phyloP scores from a whole-genome alignment of 2,329 filamentous ascomycete genomes.

The Penicillium capsulatum region DNA sequence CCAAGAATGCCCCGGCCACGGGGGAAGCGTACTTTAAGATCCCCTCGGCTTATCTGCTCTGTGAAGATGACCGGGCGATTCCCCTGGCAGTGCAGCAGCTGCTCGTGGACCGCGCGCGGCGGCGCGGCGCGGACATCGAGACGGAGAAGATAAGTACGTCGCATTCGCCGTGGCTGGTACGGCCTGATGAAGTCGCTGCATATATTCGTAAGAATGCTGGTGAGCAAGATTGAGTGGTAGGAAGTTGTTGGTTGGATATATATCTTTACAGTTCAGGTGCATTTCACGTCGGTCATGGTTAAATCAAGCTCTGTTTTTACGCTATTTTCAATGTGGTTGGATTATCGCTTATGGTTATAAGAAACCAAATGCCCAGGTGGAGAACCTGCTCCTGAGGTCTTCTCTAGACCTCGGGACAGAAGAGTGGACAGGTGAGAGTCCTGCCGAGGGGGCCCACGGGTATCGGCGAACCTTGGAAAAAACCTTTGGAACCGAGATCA shows the following conservation, averaged over 20 bases:
- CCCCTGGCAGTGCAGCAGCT: conserved; percentile 29
- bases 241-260: background rate
- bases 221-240: conserved; percentile 2
- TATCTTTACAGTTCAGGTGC: background rate
- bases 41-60: conserved; percentile 26
- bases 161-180: conserved; percentile 31
- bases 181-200: conserved; percentile 17
- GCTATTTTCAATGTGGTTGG: too few relatives aligned
- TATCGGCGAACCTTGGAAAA: too few relatives aligned
- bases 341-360: too few relatives aligned
- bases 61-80: conserved; percentile 30
- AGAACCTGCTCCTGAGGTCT: too few relatives aligned
- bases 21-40: conserved; percentile 25
- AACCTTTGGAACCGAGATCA: too few relatives aligned
- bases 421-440: too few relatives aligned
- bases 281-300: too few relatives aligned
- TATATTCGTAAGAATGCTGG: conserved; percentile 20
- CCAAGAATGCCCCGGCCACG: conserved; percentile 26
- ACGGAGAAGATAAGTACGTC: conserved; percentile 28
- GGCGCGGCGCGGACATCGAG: conserved; percentile 25
- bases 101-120: conserved; percentile 29
- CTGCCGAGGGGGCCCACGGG: too few relatives aligned
- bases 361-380: too few relatives aligned
- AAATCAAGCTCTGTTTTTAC: too few relatives aligned
- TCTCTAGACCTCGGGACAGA: too few relatives aligned